Evolutionary conservation across 768 basidiomycete genomes (phyloP), one percentile per base, ranked within the genome.

Genomic region (Hericium erinaceus): DNA sequence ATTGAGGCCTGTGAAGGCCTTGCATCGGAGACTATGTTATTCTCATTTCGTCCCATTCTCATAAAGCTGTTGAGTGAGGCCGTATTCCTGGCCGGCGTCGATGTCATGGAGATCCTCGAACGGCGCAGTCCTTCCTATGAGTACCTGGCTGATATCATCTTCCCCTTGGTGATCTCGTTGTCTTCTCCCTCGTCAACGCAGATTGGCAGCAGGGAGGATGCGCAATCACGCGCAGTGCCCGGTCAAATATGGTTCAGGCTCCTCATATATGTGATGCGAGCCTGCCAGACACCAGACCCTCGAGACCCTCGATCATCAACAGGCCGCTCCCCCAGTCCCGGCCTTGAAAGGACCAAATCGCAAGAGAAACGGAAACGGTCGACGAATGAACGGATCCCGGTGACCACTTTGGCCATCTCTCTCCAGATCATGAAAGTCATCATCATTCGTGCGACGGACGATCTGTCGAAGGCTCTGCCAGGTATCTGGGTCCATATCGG

Each of bases 391-490:
- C 6, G 33, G 33, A 33, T 33, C 33, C 64, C 65, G 1, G 65
- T 70, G 0, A 68, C 72, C 56, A 68, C 65, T 15, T 56, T 74
- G 11, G 72, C 81, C 52, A 71, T 81, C 0, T 79, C 81, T 0
- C 64, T 90, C 24, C 88, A 89, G 66, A 74, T 85, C 15, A 69
- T 90, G 61, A 90, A 90, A 64, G 70, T 81, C 33, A 78, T 89
- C 61, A 61, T 87, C 15, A 70, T 89, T 50, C 80, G 84, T 16
- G 87, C 80, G 0, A 79, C 80, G 51, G 72, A 74, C 18, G 87
- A 87, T 50, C 71, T 90, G 15, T 81, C 82, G 2, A 67, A 69
- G 0, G 67, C 73, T 38, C 64, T 84, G 10, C 79, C 82, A 15
- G 81, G 80, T 11, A 72, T 85, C 18, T 92, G 87, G 87, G 68